Conservation (phyloP, 768 basidiomycete genomes). For the Tylopilus balloui region DNA sequence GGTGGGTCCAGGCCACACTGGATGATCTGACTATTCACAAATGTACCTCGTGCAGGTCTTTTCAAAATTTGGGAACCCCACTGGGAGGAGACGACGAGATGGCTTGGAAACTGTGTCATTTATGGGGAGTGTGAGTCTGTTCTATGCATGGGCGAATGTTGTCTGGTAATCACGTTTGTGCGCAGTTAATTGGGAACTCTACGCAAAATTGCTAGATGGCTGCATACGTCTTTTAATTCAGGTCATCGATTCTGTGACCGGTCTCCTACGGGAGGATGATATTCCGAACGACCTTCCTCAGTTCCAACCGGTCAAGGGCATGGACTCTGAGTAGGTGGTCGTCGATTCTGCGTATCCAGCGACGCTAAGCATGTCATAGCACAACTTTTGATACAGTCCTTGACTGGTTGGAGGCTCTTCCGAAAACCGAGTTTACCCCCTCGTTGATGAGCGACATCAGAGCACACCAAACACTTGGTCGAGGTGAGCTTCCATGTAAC, state of each 20-base stretch:
- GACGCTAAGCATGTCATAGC: slow-evolving; percentile 13
- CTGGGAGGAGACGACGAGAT: slow-evolving; percentile 21
- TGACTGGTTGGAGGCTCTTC: slow-evolving; percentile 24
- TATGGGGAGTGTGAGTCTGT: slow-evolving; percentile 45
- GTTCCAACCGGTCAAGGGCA: slow-evolving; percentile 32
- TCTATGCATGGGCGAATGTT: not conserved
- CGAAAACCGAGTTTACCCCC: slow-evolving; percentile 10
- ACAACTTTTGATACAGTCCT: slow-evolving; percentile 24
- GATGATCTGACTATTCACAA: not conserved
- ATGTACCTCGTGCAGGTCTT: slow-evolving; percentile 15
- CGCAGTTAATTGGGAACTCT: slow-evolving; percentile 56
- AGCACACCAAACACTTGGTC: slow-evolving; percentile 25
- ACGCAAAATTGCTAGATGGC: slow-evolving; percentile 41
- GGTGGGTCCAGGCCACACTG: slow-evolving; percentile 36
- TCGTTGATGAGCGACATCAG: slow-evolving; percentile 23
- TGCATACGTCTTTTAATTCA: slow-evolving; percentile 40
- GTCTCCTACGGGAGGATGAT: slow-evolving; percentile 28
- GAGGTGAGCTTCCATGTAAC: slow-evolving; percentile 15
- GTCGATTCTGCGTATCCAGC: not conserved
- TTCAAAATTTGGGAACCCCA: slow-evolving; percentile 22
- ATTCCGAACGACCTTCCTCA: slow-evolving; percentile 29
- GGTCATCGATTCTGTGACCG: slow-evolving; percentile 27
- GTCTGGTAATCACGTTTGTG: not conserved
- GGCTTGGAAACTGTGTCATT: slow-evolving; percentile 23
- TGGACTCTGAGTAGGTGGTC: slow-evolving; percentile 39